phyloP scores from a whole-genome alignment of 345 rosid genomes.

The Camelina sativa region DNA sequence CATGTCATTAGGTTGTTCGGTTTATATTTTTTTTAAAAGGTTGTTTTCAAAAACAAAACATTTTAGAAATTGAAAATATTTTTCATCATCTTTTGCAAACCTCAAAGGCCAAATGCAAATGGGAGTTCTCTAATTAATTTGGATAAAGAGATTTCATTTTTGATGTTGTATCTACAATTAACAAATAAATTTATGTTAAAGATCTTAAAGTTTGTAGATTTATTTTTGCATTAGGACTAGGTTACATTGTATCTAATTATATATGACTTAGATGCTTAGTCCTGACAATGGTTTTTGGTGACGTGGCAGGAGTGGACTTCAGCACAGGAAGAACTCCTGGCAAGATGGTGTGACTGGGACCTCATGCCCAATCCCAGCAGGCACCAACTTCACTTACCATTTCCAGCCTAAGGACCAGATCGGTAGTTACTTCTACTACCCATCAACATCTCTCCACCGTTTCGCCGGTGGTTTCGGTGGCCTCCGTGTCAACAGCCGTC shows the following conservation, averaged over 20 bases:
- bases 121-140: too few relatives aligned
- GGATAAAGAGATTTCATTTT: too few relatives aligned
- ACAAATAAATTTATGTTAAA: too few relatives aligned
- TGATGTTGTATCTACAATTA: too few relatives aligned
- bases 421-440: conserved; percentile 75
- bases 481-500: conserved; percentile 68
- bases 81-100: too few relatives aligned
- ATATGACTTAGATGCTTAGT: background rate
- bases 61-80: background rate
- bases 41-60: background rate
- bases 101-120: too few relatives aligned
- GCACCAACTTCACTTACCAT: conserved; percentile 73
- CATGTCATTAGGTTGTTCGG: background rate
- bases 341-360: conserved; percentile 76
- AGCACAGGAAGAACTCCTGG: conserved; percentile 89
- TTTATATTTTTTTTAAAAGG: background rate
- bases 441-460: conserved; percentile 58
- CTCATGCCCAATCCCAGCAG: conserved; percentile 71
- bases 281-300: conserved; percentile 21
- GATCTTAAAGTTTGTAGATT: too few relatives aligned
- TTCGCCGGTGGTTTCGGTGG: conserved; percentile 77
- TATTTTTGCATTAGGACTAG: background rate
- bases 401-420: conserved; percentile 95
- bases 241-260: conserved; percentile 1
- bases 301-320: conserved; percentile 70